Evolutionary conservation across 1,284 basidiomycete species (phyloP).

Genomic region (Malassezia caprae): DNA sequence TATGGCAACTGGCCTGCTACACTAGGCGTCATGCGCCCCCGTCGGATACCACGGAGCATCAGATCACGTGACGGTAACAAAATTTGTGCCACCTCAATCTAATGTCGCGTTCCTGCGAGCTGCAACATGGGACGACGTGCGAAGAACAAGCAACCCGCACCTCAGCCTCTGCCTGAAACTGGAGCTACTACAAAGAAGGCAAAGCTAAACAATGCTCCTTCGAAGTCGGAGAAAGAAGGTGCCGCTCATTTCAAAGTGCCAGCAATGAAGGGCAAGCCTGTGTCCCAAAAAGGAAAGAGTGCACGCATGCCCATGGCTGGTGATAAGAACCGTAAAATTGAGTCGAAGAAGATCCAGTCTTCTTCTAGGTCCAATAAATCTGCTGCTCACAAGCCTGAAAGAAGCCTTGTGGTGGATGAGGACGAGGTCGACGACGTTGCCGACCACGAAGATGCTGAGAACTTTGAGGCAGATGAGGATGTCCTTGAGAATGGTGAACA

Average conservation of each 20-base stretch:
- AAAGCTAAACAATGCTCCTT: conserved; percentile 52
- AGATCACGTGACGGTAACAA: conserved; percentile 1
- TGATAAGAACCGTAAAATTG: background rate
- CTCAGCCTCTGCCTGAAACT: conserved; percentile 34
- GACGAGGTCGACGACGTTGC: conserved; percentile 43
- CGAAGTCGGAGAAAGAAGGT: background rate
- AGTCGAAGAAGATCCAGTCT: conserved; percentile 16
- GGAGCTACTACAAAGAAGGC: conserved; percentile 49
- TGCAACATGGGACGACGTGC: conserved; percentile 72
- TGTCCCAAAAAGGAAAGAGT: background rate
- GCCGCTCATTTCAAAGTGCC: conserved; percentile 46
- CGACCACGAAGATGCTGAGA: conserved; percentile 12
- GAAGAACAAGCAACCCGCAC: conserved; percentile 72
- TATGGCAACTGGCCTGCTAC: too few relatives aligned
- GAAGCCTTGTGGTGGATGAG: conserved; percentile 38
- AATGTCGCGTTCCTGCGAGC: background rate
- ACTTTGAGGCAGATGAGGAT: conserved; percentile 13
- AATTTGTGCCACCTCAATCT: conserved; percentile 1
- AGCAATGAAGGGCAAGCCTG: conserved; percentile 21
- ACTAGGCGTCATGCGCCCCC: background rate
- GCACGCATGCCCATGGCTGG: background rate
- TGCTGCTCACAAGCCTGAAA: background rate
- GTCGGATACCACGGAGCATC: background rate
- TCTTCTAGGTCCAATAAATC: conserved; percentile 17
- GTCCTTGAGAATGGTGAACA: conserved; percentile 22